Evolutionary conservation across 768 basidiomycete species (phyloP), one percentile per base, ranked within the genome.

Genomic region (Megacollybia marginata): DNA sequence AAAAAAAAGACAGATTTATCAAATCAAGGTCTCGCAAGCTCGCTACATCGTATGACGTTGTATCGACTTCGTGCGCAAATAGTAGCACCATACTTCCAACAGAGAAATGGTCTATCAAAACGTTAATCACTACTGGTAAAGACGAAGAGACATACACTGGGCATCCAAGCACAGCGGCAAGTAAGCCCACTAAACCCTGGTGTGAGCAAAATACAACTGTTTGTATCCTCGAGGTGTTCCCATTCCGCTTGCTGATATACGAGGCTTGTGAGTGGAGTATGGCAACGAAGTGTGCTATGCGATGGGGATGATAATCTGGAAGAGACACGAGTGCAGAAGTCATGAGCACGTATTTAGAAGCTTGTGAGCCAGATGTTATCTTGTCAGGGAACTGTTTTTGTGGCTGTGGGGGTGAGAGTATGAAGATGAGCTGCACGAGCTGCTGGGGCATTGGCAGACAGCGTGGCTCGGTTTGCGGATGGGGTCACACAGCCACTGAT

Each of bases 301-400:
- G 68, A 63, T 10, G 68, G 67, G 28, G 70, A 65, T 11, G 66
- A 62, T 38, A 65, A 61, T 47, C 52, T 57, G 44, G 59, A 59
- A 47, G 45, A 52, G 46, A 43, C 36, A n/a, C 45, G 44, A 31
- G 88, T 60, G 85, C 80, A 1, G 91, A 91, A 1, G 89, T 93
- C 78, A 92, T 80, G 13, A 82, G 80, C 32, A 85, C 71, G 61
- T 92, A 93, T 63, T 85, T 88, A 40, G 87, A 85, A 9, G 92
- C 91, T 42, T 91, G 74, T 2, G 90, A 90, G 3, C 91, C 91
- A 6, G 82, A 82, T 3, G 91, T 90, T 51, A 93, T 82, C 55
- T 69, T 68, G 59, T 70, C 64, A 64, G 51, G 64, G 57, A 48
- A 71, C 49, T 56, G 68, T 40, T 47, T 63, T 54, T 52, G 58